These are phyloP conservation scores for Amesomyces nigricolor DNA, from an alignment of 2,329 filamentous ascomycete species.

Conservation along the genomic window DNA sequence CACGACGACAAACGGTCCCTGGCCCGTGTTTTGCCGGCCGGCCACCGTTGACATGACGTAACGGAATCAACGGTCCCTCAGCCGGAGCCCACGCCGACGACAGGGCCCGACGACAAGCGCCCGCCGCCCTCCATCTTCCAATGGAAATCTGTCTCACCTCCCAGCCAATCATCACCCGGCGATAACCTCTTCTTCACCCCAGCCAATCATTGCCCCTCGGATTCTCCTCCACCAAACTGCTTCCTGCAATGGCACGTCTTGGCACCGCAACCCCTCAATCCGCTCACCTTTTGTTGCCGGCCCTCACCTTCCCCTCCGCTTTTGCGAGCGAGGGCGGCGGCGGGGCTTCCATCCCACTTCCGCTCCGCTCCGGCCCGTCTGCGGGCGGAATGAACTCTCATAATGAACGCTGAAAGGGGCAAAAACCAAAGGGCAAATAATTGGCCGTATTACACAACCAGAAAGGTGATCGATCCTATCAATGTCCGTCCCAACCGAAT, in stretches of 20 bases:
- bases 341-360: neutral
- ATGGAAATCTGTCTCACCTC: neutral
- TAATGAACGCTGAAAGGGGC: neutral
- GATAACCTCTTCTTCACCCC: constrained; percentile 16
- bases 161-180: constrained; percentile 11
- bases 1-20: neutral
- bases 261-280: neutral
- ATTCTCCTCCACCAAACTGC: neutral
- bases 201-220: constrained; percentile 8
- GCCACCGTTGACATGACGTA: constrained; percentile 14
- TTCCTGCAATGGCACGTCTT: constrained; percentile 8
- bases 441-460: too few species aligned
- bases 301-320: too few species aligned
- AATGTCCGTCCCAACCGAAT: too few species aligned
- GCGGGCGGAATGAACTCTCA: neutral
- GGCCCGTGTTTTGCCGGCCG: neutral
- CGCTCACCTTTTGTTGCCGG: neutral
- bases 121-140: neutral
- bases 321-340: too few species aligned
- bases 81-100: constrained; percentile 10
- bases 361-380: neutral
- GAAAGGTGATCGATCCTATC: too few species aligned
- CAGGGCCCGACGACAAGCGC: neutral
- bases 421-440: too few species aligned
- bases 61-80: constrained; percentile 3